Conservation (phyloP, 768 basidiomycete species). For the Dioszegia aurantiaca region DNA sequence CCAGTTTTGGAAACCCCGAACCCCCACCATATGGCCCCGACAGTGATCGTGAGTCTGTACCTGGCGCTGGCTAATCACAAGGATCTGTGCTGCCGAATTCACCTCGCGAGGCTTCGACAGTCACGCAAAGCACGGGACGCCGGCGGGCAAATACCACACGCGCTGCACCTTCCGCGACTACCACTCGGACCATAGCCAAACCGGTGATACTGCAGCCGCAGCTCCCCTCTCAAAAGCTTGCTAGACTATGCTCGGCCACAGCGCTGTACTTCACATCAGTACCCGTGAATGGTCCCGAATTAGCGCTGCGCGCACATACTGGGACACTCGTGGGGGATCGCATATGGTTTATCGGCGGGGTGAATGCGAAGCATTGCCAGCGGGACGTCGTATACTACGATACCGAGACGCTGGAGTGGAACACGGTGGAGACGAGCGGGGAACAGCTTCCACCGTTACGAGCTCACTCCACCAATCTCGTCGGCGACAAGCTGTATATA, state of each 20-base stretch:
- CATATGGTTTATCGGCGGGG: constrained; percentile 86
- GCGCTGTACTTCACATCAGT: constrained; percentile 46
- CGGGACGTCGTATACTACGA: constrained; percentile 81
- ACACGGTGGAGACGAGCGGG: constrained; percentile 71
- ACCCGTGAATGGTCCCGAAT: constrained; percentile 41
- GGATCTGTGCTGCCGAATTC: background rate
- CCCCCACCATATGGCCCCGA: no score
- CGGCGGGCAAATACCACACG: background rate
- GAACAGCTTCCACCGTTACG: constrained; percentile 76
- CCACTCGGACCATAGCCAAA: background rate
- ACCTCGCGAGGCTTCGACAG: background rate
- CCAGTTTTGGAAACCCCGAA: no score
- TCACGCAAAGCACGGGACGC: background rate
- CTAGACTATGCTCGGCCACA: constrained; percentile 23
- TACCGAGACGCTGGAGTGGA: constrained; percentile 87
- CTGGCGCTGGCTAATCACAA: background rate
- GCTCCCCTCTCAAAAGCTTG: constrained; percentile 1
- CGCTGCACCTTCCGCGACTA: background rate
- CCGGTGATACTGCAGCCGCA: constrained; percentile 1
- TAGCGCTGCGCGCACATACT: constrained; percentile 69
- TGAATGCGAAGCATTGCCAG: constrained; percentile 72
- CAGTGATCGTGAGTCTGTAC: no score
- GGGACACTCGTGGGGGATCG: constrained; percentile 76
- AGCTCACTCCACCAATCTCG: constrained; percentile 81
- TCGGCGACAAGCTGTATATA: constrained; percentile 68